Evolutionary conservation across 2,329 filamentous ascomycete genomes (phyloP).

Genomic region (Aotearoamyces nothofagi): DNA sequence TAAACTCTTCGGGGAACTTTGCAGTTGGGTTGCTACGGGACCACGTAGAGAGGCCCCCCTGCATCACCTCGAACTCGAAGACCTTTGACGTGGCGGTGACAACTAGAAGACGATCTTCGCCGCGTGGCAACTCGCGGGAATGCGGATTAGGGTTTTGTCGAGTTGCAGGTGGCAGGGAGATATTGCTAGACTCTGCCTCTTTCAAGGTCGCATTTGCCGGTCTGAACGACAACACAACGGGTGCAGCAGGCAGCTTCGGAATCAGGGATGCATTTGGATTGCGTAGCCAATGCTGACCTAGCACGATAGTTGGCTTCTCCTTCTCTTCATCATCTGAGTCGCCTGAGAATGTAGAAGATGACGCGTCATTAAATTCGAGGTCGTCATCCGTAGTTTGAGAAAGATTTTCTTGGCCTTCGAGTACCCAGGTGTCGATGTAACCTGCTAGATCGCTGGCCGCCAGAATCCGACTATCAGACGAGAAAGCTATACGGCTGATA

Average conservation of each 20-base stretch:
- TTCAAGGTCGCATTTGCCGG: conserved; percentile 20
- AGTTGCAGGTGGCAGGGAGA: conserved; percentile 19
- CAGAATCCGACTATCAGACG: conserved; percentile 63
- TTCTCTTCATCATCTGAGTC: conserved; percentile 30
- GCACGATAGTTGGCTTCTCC: conserved; percentile 29
- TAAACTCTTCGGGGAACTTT: conserved; percentile 60
- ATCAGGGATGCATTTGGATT: conserved; percentile 58
- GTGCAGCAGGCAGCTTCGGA: conserved; percentile 49
- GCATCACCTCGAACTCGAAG: conserved; percentile 64
- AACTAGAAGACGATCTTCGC: conserved; percentile 39
- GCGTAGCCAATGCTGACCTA: conserved; percentile 57
- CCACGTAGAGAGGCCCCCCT: conserved; percentile 71
- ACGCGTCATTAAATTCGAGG: conserved; percentile 20
- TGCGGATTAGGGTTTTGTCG: conserved; percentile 14
- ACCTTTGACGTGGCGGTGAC: conserved; percentile 52
- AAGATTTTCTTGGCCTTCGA: conserved; percentile 40
- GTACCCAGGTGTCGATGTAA: conserved; percentile 73
- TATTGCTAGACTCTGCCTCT: conserved; percentile 26
- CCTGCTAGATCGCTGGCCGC: conserved; percentile 71
- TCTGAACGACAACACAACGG: conserved; percentile 54
- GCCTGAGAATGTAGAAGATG: conserved; percentile 14
- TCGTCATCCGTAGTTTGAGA: conserved; percentile 22
- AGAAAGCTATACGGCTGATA: conserved; percentile 64
- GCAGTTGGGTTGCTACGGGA: conserved; percentile 67
- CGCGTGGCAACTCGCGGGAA: conserved; percentile 34